Evolutionary conservation across 805 yeast species (phyloP).

Genomic region (Cyberlindnera xylosilytica): DNA sequence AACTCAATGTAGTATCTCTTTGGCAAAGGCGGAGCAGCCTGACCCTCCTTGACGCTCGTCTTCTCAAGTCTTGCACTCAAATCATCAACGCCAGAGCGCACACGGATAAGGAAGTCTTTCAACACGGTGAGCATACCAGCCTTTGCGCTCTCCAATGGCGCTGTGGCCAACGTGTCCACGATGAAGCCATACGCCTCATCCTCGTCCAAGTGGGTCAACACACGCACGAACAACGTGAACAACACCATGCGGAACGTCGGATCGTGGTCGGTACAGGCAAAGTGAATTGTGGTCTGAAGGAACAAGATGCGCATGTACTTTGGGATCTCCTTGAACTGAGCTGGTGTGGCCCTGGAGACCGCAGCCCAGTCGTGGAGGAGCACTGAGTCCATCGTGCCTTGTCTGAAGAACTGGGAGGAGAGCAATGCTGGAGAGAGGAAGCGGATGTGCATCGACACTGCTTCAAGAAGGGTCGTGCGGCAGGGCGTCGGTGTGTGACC

Average conservation of each 20-base stretch:
- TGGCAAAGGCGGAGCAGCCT: conserved; percentile 31
- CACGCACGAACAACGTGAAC: conserved; percentile 60
- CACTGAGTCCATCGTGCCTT: conserved; percentile 28
- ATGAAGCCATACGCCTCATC: conserved; percentile 56
- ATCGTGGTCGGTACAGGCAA: conserved; percentile 34
- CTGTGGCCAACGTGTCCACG: conserved; percentile 57
- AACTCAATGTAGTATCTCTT: conserved; percentile 43
- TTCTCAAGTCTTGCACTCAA: conserved; percentile 6
- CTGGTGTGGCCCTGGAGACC: conserved; percentile 23
- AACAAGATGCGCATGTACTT: conserved; percentile 34
- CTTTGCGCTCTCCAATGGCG: conserved; percentile 63
- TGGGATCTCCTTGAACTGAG: conserved; percentile 28
- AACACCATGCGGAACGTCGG: conserved; percentile 40
- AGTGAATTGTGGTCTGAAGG: conserved; percentile 39
- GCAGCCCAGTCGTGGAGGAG: conserved; percentile 38
- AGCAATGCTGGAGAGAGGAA: conserved; percentile 38
- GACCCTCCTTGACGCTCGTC: conserved; percentile 6
- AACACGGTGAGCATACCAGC: conserved; percentile 62
- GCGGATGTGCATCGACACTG: conserved; percentile 41
- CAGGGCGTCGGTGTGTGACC: conserved; percentile 10
- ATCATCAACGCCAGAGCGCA: conserved; percentile 16
- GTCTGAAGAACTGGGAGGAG: conserved; percentile 21
- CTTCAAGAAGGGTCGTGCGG: conserved; percentile 22
- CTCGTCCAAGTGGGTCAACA: conserved; percentile 59
- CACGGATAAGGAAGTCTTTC: conserved; percentile 57